Base-by-base conservation (phyloP, 1,139 yeast genomes). In the Eremothecium cymbalariae region DNA sequence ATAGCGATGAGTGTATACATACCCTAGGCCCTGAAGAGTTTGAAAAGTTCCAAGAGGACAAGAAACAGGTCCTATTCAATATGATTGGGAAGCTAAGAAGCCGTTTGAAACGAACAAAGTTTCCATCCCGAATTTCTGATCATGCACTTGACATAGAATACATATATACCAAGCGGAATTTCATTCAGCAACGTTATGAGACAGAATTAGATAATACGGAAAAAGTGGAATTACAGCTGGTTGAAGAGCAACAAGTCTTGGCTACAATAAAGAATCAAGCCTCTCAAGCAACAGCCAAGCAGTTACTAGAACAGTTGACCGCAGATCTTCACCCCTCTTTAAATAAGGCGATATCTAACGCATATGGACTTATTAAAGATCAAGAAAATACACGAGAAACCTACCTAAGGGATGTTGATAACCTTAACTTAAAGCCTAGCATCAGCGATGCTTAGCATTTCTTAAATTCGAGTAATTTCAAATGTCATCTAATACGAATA, bases 121-220 rank as follows among this genome's bases (percentile, higher is more conserved):
- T 55, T 16, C 60, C 60, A 3, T 37, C 50, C 3, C 41, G 47
- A 25, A 34, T 48, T n/a, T 40, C 48, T 12, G 53, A 43, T 14
- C 39, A 44, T 4, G 58, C 52, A 27, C 28, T 53, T 25, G 52
- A 55, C 37, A 43, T 50, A 6, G 59, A 55, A 30, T 51, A 51
- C 29, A 45, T 55, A 14, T 51, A 48, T 33, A 47, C 55, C 13
- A 55, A 55, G 33, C 43, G 59, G 18, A 40, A 44, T 23, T 48
- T 41, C 30, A 45, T 55, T 6, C 58, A 55, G 32, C 36, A 45
- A 13, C 44, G 45, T 4, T 51, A 49, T 34, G 39, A 45, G 2
- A 44, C 44, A 19, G 57, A 55, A 23, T 31, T 50, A 25, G 38
- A 38, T 11, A 45, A 39, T 25, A 41, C 51, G 2, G 55, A 56